Conservation (phyloP, 2,329 filamentous ascomycete genomes). For the Fusarium sp. region DNA sequence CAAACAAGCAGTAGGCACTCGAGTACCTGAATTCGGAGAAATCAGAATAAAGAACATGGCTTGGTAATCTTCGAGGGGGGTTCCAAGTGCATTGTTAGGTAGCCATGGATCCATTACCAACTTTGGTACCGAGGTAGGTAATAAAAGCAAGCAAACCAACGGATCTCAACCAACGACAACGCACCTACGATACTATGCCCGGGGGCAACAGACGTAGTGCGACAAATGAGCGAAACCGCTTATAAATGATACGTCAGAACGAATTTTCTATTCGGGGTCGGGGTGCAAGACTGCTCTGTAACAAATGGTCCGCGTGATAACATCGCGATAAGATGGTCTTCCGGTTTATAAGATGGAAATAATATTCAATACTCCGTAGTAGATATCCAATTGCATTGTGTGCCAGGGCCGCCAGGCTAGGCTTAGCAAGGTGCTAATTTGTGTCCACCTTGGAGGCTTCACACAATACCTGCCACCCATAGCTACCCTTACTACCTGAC, state of each 20-base stretch:
- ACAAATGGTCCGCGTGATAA: background rate
- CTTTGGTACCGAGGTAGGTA: background rate
- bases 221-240: slow-evolving; percentile 10
- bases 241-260: slow-evolving; percentile 11
- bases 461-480: background rate
- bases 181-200: background rate
- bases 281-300: background rate
- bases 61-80: background rate
- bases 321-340: background rate
- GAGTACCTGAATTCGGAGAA: background rate
- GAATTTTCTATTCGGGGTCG: background rate
- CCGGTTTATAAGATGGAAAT: background rate
- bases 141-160: slow-evolving; percentile 3
- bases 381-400: background rate
- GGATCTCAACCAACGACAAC: background rate
- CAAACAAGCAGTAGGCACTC: background rate
- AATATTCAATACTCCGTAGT: background rate
- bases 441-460: slow-evolving; percentile 29
- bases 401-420: slow-evolving; percentile 4
- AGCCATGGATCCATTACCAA: background rate
- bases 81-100: background rate
- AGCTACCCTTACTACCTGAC: background rate
- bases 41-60: slow-evolving; percentile 9
- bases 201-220: background rate
- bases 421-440: background rate